phyloP scores from a whole-genome alignment of 169 alveolate genomes.

The Ichthyophthirius multifiliis region DNA sequence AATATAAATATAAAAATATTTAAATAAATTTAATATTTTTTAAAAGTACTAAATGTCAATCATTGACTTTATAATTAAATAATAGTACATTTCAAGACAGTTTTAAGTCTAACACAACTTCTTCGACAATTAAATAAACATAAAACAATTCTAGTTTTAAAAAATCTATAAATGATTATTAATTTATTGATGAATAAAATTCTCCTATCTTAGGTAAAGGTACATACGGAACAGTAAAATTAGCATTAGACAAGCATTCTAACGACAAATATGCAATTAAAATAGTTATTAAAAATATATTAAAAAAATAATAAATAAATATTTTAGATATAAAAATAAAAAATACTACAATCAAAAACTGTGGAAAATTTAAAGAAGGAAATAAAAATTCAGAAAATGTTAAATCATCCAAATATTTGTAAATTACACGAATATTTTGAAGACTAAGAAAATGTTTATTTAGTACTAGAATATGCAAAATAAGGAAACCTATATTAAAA shows the following conservation, averaged over 20 bases:
- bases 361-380: conserved; percentile 73
- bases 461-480: conserved; percentile 70
- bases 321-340: conserved; percentile 4
- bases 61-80: too few relatives aligned
- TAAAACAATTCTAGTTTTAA: too few relatives aligned
- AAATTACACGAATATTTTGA: conserved; percentile 67
- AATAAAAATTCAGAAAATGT: conserved; percentile 75
- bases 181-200: too few relatives aligned
- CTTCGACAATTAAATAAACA: too few relatives aligned
- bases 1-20: too few relatives aligned
- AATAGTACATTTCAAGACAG: too few relatives aligned
- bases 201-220: conserved; percentile 17
- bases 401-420: conserved; percentile 71
- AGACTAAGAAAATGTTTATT: conserved; percentile 63
- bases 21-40: too few relatives aligned
- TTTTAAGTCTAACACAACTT: too few relatives aligned
- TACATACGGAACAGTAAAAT: conserved; percentile 24
- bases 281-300: too few relatives aligned
- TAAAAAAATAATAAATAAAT: too few relatives aligned
- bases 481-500: conserved; percentile 59
- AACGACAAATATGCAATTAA: conserved; percentile 11
- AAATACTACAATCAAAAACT: conserved; percentile 4
- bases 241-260: conserved; percentile 2
- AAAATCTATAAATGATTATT: too few relatives aligned
- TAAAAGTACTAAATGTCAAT: too few relatives aligned